These are phyloP conservation scores for Lomentospora prolificans DNA, from an alignment of 2,329 filamentous ascomycete genomes.

Conservation along the genomic window DNA sequence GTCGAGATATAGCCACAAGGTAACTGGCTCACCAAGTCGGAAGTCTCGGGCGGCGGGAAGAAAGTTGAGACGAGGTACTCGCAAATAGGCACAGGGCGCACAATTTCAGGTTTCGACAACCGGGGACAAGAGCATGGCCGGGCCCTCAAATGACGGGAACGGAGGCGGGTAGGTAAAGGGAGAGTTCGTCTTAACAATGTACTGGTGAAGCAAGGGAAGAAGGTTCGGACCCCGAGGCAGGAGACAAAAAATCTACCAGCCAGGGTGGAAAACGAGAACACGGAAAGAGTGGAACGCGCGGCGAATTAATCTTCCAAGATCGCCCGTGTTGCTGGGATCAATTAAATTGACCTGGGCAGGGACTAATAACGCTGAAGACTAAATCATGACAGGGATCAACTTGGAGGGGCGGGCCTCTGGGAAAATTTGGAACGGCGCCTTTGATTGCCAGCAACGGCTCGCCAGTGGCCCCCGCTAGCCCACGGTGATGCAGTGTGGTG, in stretches of 20 bases:
- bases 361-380: too few relatives aligned
- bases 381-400: too few relatives aligned
- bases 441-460: too few relatives aligned
- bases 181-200: background rate
- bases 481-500: background rate
- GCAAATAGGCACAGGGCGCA: background rate
- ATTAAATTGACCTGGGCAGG: constrained; percentile 2
- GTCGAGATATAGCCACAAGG: background rate
- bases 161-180: background rate
- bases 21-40: background rate
- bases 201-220: background rate
- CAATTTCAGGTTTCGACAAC: background rate
- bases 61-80: background rate
- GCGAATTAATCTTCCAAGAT: background rate
- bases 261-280: background rate
- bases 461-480: too few relatives aligned
- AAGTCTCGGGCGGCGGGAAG: background rate
- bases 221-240: background rate
- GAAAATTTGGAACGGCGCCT: too few relatives aligned
- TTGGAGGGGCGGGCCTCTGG: too few relatives aligned
- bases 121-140: background rate
- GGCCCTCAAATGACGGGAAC: background rate
- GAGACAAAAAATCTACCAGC: background rate
- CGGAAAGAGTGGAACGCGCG: background rate
- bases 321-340: background rate